phyloP scores from a whole-genome alignment of 192 early-diverging fungal genomes.

The Chytriomyces hyalinus region DNA sequence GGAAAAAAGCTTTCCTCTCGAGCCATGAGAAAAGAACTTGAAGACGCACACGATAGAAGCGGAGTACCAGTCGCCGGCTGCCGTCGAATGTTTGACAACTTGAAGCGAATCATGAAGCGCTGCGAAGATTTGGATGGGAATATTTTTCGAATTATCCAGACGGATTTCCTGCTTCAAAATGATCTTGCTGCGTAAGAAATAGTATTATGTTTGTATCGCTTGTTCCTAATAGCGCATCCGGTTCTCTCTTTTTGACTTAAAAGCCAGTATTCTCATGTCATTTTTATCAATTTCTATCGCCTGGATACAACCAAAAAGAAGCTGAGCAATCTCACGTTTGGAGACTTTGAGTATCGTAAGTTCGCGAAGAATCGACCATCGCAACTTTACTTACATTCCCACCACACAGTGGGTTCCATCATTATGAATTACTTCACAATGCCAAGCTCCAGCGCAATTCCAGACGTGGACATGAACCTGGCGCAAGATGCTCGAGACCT shows the following conservation, averaged over 20 bases:
- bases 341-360: constrained; percentile 55
- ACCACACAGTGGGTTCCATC: constrained; percentile 41
- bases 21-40: constrained; percentile 51
- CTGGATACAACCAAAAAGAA: constrained; percentile 63
- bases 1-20: constrained; percentile 62
- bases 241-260: neutral
- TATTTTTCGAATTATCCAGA: constrained; percentile 51
- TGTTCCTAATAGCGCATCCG: neutral
- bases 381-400: neutral
- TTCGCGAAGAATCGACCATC: neutral
- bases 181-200: constrained; percentile 51
- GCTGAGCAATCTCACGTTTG: constrained; percentile 48
- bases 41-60: constrained; percentile 46
- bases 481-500: constrained; percentile 55
- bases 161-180: constrained; percentile 57
- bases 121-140: constrained; percentile 63
- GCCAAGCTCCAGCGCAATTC: constrained; percentile 27
- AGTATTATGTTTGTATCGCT: constrained; percentile 16
- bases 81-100: constrained; percentile 66
- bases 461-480: constrained; percentile 51
- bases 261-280: constrained; percentile 57
- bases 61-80: constrained; percentile 50
- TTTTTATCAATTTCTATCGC: constrained; percentile 58
- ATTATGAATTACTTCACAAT: constrained; percentile 50
- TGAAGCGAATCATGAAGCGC: constrained; percentile 65